Percentiles rank a stretch among this genome's conserved stretches.
Evolutionary conservation across 176 grass and related monocot genomes (phyloP).

Genomic region (Pontederia paniculata): DNA sequence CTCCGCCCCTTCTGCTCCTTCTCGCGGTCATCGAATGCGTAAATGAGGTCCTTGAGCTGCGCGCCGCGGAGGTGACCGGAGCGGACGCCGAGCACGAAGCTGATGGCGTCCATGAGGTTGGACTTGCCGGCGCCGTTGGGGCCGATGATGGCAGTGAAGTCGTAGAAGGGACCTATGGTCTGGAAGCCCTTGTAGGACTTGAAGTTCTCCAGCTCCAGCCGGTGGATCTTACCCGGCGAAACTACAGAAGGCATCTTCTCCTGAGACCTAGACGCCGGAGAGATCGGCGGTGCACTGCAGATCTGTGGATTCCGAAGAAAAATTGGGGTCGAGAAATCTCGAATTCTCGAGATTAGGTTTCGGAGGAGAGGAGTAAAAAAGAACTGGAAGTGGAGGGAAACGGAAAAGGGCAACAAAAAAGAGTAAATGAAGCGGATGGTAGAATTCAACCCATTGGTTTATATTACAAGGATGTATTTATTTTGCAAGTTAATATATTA

Average conservation of each 20-base stretch:
- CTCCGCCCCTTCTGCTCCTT: constrained; percentile 80
- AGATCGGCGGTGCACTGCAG: too few species aligned
- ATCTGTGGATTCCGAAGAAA: too few species aligned
- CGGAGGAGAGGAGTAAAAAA: too few species aligned
- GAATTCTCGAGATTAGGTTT: too few species aligned
- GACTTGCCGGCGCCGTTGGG: constrained; percentile 93
- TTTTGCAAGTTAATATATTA: too few species aligned
- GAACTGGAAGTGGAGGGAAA: too few species aligned
- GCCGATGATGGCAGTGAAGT: constrained; percentile 93
- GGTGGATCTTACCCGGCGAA: constrained; percentile 60
- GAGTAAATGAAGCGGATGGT: too few species aligned
- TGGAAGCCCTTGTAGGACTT: constrained; percentile 94
- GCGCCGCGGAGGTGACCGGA: constrained; percentile 73
- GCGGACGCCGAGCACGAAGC: constrained; percentile 83
- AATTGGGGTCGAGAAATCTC: too few species aligned
- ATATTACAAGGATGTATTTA: too few species aligned
- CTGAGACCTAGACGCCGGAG: background rate
- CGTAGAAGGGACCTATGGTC: constrained; percentile 77
- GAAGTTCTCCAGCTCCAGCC: constrained; percentile 89
- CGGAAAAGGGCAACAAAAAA: too few species aligned
- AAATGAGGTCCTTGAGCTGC: constrained; percentile 94
- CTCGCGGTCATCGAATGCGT: constrained; percentile 77
- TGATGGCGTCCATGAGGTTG: constrained; percentile 99
- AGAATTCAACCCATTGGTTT: too few species aligned
- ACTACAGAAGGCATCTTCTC: constrained; percentile 29